These are phyloP conservation scores for Fraxinus velutina DNA, from an alignment of 305 asterid genomes.

Conservation along the genomic window DNA sequence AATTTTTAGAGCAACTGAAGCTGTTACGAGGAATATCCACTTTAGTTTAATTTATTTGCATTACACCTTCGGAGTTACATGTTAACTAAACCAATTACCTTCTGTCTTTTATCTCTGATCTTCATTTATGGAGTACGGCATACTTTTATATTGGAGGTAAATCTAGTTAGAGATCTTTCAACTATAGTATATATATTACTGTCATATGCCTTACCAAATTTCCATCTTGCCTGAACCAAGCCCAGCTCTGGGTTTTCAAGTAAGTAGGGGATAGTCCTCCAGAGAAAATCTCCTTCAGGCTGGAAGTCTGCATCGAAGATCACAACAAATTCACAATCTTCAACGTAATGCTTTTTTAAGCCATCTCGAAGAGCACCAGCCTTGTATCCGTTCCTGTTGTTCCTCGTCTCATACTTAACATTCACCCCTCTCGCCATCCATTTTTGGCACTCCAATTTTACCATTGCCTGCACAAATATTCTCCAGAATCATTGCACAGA, in stretches of 20 bases:
- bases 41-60: constrained; percentile 9
- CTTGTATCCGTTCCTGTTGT: constrained; percentile 45
- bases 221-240: constrained; percentile 54
- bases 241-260: constrained; percentile 39
- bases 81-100: background rate
- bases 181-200: constrained; percentile 3
- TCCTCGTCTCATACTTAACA: constrained; percentile 41
- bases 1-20: background rate
- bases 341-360: constrained; percentile 36
- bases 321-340: constrained; percentile 39
- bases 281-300: constrained; percentile 42
- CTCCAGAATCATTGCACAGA: background rate
- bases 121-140: background rate
- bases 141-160: constrained; percentile 1
- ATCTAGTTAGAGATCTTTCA: background rate
- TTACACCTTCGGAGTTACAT: background rate
- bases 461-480: constrained; percentile 30
- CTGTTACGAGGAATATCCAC: background rate
- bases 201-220: constrained; percentile 35
- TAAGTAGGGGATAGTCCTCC: constrained; percentile 46
- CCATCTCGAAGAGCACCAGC: constrained; percentile 54
- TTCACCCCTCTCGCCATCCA: constrained; percentile 40
- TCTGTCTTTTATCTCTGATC: background rate
- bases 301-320: constrained; percentile 52
- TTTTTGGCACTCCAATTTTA: constrained; percentile 44